A percentile compares a stretch with the other conserved stretches of the same genome.
Evolutionary conservation across 2,329 filamentous ascomycete species (phyloP).

Genomic region (Aphanocladium album): DNA sequence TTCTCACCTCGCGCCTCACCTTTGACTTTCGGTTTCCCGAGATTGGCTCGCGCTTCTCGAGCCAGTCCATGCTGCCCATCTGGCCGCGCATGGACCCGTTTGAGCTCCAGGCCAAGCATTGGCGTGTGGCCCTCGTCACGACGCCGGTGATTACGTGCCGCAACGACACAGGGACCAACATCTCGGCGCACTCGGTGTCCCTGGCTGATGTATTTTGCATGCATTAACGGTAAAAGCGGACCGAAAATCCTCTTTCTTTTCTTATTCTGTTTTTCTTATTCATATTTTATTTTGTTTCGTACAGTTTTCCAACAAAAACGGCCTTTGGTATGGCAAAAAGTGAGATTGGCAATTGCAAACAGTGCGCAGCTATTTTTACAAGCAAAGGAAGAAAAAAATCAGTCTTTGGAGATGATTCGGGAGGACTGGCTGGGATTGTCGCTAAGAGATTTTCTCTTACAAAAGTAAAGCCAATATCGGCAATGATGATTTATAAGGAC

Average conservation of each 20-base stretch:
- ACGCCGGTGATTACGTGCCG: conserved; percentile 51
- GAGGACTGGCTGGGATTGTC: not conserved
- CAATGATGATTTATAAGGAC: not conserved
- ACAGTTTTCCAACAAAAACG: not conserved
- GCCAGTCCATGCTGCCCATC: conserved; percentile 42
- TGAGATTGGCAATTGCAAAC: not conserved
- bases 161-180: conserved; percentile 43
- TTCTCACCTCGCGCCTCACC: conserved; percentile 40
- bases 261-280: not conserved
- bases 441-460: not conserved
- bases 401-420: not conserved
- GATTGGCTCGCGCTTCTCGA: conserved; percentile 43
- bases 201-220: conserved; percentile 46
- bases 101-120: conserved; percentile 45
- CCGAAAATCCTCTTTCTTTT: not conserved
- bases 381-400: not conserved
- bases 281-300: not conserved
- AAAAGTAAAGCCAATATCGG: not conserved
- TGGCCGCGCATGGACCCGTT: conserved; percentile 37
- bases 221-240: too few relatives aligned
- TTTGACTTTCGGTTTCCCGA: conserved; percentile 48
- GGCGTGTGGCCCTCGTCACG: conserved; percentile 48
- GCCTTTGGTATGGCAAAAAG: not conserved
- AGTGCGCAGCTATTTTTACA: conserved; percentile 1
- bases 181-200: conserved; percentile 39